Evolutionary conservation across 805 yeast genomes (phyloP).

Genomic region (Zygosaccharomyces bisporus): DNA sequence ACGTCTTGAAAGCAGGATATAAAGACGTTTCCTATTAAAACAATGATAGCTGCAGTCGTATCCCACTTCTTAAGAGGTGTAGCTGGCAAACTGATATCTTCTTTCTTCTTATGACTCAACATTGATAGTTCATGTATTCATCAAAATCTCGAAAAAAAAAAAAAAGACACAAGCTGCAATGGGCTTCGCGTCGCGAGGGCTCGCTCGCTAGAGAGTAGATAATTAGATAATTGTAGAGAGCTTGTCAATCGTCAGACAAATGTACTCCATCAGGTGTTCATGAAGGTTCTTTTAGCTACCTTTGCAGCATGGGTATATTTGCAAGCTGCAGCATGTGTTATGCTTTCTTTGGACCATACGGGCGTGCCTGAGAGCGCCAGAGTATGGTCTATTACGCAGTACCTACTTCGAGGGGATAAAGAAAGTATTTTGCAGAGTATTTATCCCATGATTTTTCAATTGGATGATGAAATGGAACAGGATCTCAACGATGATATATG

Average conservation of each 20-base stretch:
- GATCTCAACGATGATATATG: conserved; percentile 5
- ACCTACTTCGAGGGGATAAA: conserved; percentile 9
- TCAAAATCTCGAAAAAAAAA: neutral
- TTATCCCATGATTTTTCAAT: conserved; percentile 16
- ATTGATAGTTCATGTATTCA: neutral
- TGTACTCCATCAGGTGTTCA: neutral
- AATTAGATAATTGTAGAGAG: too few species aligned
- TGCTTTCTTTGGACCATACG: neutral
- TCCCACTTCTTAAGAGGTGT: neutral
- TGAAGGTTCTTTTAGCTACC: neutral
- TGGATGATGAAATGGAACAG: conserved; percentile 10
- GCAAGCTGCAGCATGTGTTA: neutral
- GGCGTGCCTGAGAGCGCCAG: conserved; percentile 13
- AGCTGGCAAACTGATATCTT: neutral
- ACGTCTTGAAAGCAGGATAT: conserved; percentile 5
- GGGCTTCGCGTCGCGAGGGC: neutral
- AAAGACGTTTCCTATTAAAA: conserved; percentile 8
- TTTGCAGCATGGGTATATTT: neutral
- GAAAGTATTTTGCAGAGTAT: conserved; percentile 8
- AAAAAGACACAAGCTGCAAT: neutral
- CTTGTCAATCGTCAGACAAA: neutral
- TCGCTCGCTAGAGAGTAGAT: neutral
- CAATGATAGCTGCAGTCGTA: neutral
- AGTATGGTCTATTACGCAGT: conserved; percentile 17
- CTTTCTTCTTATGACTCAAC: neutral